phyloP scores from a whole-genome alignment of 2,329 filamentous ascomycete species.

The Nemania bipapillata region DNA sequence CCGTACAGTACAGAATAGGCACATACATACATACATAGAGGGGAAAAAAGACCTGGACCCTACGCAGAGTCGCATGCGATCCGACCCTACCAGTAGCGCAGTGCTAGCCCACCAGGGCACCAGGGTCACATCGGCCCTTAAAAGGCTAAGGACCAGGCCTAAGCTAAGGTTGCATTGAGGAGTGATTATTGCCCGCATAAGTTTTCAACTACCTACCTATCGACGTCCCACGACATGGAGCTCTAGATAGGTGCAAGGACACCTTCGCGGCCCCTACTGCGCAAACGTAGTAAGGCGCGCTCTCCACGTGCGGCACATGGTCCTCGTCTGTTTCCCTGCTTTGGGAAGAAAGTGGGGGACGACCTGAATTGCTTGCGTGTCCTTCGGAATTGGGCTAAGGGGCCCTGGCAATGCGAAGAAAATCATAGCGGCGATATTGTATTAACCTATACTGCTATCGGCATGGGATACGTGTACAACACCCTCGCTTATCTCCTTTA shows the following conservation, averaged over 20 bases:
- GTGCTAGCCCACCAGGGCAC: background rate
- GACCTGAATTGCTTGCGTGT: conserved; percentile 24
- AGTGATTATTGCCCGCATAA: conserved; percentile 13
- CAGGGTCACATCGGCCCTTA: conserved; percentile 18
- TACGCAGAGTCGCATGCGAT: conserved; percentile 13
- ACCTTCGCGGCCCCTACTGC: background rate
- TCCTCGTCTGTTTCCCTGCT: background rate
- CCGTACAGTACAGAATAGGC: no score
- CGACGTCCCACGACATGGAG: background rate
- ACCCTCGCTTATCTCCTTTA: conserved; percentile 13
- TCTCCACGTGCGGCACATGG: conserved; percentile 31
- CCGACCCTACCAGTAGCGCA: conserved; percentile 14
- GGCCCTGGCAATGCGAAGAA: conserved; percentile 7
- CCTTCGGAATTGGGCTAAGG: conserved; percentile 10
- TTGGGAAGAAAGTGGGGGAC: background rate
- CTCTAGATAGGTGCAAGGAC: background rate
- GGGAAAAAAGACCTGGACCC: background rate
- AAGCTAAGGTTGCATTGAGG: conserved; percentile 23
- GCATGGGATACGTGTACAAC: conserved; percentile 25
- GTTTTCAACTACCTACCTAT: background rate
- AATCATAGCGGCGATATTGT: conserved; percentile 10
- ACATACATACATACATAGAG: no score
- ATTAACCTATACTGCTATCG: conserved; percentile 11
- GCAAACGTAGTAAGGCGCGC: conserved; percentile 2
- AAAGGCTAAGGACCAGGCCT: conserved; percentile 19